These are phyloP conservation scores for Canariomyces notabilis DNA, from an alignment of 2,329 filamentous ascomycete species.

Conservation along the genomic window DNA sequence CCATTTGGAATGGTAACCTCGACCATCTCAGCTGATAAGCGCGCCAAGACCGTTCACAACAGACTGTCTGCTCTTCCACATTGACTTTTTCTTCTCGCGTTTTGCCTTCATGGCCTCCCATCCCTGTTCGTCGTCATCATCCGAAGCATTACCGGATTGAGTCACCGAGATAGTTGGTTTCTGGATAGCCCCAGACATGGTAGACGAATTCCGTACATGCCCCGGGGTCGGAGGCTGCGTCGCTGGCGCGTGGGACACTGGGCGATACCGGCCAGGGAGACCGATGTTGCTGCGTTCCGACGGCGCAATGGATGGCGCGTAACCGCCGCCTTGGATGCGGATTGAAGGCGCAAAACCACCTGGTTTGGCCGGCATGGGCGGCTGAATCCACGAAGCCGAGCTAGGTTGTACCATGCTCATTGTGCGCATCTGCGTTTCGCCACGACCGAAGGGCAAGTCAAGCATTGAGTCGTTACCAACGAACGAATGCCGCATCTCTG, in stretches of 20 bases:
- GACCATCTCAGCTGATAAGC: conserved; percentile 37
- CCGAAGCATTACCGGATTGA: conserved; percentile 45
- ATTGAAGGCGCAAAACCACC: conserved; percentile 48
- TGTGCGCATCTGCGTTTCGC: conserved; percentile 53
- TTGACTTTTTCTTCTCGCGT: conserved; percentile 61
- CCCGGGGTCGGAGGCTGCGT: conserved; percentile 26
- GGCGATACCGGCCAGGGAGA: conserved; percentile 81
- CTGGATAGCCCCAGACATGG: conserved; percentile 39
- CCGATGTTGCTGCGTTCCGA: conserved; percentile 94
- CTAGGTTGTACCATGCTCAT: conserved; percentile 81
- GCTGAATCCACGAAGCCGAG: conserved; percentile 53
- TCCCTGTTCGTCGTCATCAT: conserved; percentile 62
- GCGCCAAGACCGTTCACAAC: conserved; percentile 44
- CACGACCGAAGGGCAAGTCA: conserved; percentile 37
- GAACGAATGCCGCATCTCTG: conserved; percentile 40
- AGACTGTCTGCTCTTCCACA: conserved; percentile 60
- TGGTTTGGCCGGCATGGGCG: conserved; percentile 35
- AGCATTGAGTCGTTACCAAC: conserved; percentile 42
- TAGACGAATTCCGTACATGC: conserved; percentile 34
- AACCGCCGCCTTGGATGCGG: conserved; percentile 51
- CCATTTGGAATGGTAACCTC: neutral
- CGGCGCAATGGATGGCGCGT: conserved; percentile 87
- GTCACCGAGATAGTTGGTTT: conserved; percentile 36
- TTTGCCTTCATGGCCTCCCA: conserved; percentile 68
- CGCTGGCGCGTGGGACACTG: conserved; percentile 64